Evolutionary conservation across 257 asterid genomes (phyloP).

Genomic region (Petunia secreta): DNA sequence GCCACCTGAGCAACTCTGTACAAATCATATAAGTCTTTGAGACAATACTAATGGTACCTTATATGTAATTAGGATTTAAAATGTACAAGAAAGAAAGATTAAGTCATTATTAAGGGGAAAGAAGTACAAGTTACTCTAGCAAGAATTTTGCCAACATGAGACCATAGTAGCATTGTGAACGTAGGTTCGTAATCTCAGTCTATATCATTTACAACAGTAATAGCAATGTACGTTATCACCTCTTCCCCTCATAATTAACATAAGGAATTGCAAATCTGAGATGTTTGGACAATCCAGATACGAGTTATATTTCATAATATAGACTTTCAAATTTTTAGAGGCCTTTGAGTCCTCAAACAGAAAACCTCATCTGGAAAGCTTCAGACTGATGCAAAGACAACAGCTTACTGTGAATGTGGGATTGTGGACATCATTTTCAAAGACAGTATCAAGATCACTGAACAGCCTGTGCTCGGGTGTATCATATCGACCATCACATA

Average conservation of each 20-base stretch:
- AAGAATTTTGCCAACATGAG: not conserved
- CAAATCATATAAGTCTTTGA: not conserved
- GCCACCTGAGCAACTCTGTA: slow-evolving; percentile 34
- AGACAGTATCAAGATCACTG: slow-evolving; percentile 78
- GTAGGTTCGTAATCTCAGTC: not conserved
- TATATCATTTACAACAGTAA: not conserved
- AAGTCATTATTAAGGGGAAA: not conserved
- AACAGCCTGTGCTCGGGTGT: slow-evolving; percentile 89
- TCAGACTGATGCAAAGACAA: not conserved
- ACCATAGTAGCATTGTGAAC: slow-evolving; percentile 1
- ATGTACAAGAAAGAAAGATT: not conserved
- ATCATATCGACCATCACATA: slow-evolving; percentile 98
- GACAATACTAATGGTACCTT: not conserved
- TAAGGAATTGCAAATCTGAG: not conserved
- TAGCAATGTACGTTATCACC: not conserved
- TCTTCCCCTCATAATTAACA: not conserved
- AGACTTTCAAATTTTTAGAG: not conserved
- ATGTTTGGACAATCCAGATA: not conserved
- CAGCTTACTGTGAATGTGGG: slow-evolving; percentile 83
- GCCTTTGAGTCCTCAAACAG: not conserved
- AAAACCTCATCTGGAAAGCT: not conserved
- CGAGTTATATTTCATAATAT: slow-evolving; percentile 1
- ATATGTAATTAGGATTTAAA: not conserved
- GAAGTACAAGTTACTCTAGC: not conserved
- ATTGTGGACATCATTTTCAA: slow-evolving; percentile 76